These are phyloP conservation scores for Gynochthodes officinalis DNA, from an alignment of 257 asterid species.

Conservation along the genomic window DNA sequence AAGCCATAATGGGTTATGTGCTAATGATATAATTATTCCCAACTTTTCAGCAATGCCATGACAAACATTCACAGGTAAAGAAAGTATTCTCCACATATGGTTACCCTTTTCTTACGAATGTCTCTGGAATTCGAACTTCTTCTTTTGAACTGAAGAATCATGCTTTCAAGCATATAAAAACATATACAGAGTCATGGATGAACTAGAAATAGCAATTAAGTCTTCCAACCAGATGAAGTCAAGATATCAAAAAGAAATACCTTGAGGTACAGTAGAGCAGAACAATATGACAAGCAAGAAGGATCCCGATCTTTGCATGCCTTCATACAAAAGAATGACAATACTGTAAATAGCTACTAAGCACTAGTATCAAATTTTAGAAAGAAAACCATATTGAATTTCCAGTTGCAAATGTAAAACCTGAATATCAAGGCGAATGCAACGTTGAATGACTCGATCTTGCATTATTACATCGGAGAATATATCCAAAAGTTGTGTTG, in stretches of 20 bases:
- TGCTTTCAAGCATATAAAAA: not conserved
- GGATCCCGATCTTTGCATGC: slow-evolving; percentile 48
- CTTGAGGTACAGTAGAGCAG: slow-evolving; percentile 46
- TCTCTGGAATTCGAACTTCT: not conserved
- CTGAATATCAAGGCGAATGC: slow-evolving; percentile 46
- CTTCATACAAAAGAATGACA: slow-evolving; percentile 19
- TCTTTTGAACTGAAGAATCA: not conserved
- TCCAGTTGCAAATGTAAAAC: slow-evolving; percentile 17
- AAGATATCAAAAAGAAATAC: slow-evolving; percentile 17
- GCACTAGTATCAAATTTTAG: not conserved
- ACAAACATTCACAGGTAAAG: not conserved
- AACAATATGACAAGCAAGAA: slow-evolving; percentile 43
- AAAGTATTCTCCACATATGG: not conserved
- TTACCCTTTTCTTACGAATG: not conserved
- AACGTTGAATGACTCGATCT: slow-evolving; percentile 35
- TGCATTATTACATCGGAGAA: slow-evolving; percentile 41
- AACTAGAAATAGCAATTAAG: not conserved
- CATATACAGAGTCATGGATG: not conserved
- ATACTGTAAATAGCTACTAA: not conserved
- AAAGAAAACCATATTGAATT: not conserved
- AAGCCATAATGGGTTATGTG: not conserved
- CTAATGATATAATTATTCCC: not conserved
- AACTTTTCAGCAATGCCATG: not conserved
- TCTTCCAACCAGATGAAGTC: slow-evolving; percentile 6
- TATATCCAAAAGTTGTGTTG: slow-evolving; percentile 41